Base-by-base conservation (phyloP, 805 yeast genomes). In the Saturnispora zaruensis region DNA sequence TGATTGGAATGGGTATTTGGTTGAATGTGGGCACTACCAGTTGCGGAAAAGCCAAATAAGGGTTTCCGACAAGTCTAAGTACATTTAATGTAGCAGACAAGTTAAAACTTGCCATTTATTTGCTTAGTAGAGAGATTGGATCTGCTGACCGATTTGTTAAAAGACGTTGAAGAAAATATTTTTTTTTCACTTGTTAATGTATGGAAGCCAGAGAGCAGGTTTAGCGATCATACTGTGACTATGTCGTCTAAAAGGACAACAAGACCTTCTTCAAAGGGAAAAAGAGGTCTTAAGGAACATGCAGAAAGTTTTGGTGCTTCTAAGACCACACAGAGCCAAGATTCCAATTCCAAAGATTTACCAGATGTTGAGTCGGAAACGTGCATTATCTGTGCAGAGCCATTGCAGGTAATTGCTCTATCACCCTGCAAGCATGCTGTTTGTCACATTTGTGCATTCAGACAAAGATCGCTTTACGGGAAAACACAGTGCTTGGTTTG, bases 331-430 rank as follows among this genome's bases (percentile, higher is more conserved):
- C 40, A 36, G 23, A n/a, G 13, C 21, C 24, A 9, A 36, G 40
- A 36, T 8, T 18, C 11, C 5, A 36, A 9, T 8, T 9, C 40
- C 16, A 16, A 18, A n/a, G 23, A 7, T 36, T 18, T 16, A 16
- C 5, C 40, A 5, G 41, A 42, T 4, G 55, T 50, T 23, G 55
- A 50, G 6, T 46, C 37, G 6, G 54, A 53, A 2, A 60, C 67
- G 30, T 90, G 97, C 73, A 67, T 89, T 21, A 86, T 93, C 51
- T 93, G 99, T 69, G 93, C 97, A 0, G 84, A 86, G 43, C 69
- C 70, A 28, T 72, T 88, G 25, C 56, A 58, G n/a, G 76, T 73
- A 57, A 79, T 81, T 2, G 87, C 95, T 0, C 60, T 85, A 8
- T 77, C 93, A 1, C 86, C 88, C 0, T 93, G 99, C 66, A 81